Percentiles rank a stretch among this genome's conserved stretches.
Evolutionary conservation across 768 basidiomycete species (phyloP).

Genomic region (Phaeotremella skinneri): DNA sequence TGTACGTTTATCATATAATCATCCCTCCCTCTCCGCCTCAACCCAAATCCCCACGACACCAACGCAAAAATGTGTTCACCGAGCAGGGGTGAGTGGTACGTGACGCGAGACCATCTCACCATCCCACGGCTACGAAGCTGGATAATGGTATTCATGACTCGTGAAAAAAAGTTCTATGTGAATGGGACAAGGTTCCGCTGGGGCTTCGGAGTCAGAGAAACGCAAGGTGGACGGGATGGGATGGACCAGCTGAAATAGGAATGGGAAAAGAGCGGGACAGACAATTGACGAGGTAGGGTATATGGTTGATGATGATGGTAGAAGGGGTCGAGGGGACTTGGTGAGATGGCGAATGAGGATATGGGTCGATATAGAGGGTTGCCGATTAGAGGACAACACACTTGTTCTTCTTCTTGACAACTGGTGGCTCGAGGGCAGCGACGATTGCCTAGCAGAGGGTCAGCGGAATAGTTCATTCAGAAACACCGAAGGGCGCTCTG

Average conservation of each 20-base stretch:
- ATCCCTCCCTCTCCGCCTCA: too few relatives aligned
- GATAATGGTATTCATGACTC: too few relatives aligned
- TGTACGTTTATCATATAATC: too few relatives aligned
- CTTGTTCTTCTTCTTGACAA: constrained; percentile 74
- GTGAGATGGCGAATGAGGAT: neutral
- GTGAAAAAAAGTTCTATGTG: too few relatives aligned
- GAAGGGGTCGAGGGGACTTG: neutral
- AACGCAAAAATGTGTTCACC: too few relatives aligned
- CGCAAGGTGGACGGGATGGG: neutral
- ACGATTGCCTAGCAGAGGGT: constrained; percentile 77
- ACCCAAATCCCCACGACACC: too few relatives aligned
- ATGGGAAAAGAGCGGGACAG: neutral
- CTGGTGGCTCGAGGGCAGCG: constrained; percentile 94
- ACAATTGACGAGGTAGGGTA: constrained; percentile 3
- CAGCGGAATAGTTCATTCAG: constrained; percentile 15
- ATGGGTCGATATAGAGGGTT: neutral
- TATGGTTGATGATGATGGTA: too few relatives aligned
- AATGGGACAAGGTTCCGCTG: too few relatives aligned
- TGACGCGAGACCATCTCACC: too few relatives aligned
- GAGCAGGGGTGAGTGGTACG: too few relatives aligned
- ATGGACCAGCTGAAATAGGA: neutral
- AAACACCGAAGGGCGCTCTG: neutral
- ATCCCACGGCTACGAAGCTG: too few relatives aligned
- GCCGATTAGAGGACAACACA: constrained; percentile 76
- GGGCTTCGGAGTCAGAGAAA: too few relatives aligned